phyloP scores from a whole-genome alignment of 495 filamentous ascomycete genomes.

The Xylaria bambusicola region DNA sequence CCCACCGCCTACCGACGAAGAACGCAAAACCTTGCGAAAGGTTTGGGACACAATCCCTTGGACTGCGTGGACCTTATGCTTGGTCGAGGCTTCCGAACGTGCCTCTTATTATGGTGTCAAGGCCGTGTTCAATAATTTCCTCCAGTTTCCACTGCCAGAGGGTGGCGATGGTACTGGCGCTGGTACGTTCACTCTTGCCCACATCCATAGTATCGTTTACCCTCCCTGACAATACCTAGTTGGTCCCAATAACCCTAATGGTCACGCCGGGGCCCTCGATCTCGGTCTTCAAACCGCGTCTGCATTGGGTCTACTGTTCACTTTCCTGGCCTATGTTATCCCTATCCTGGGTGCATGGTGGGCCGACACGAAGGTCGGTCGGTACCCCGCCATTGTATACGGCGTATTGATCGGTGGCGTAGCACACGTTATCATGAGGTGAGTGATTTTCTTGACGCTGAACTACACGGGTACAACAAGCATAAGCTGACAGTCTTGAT shows the following conservation, averaged over 20 bases:
- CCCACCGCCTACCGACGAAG: conserved; percentile 49
- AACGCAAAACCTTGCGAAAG: conserved; percentile 48
- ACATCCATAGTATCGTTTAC: too few species aligned
- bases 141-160: conserved; percentile 49
- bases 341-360: conserved; percentile 52
- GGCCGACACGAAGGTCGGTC: conserved; percentile 49
- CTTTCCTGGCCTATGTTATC: conserved; percentile 54
- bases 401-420: conserved; percentile 56
- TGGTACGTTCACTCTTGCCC: too few species aligned
- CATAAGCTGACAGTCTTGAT: not conserved
- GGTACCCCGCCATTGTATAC: conserved; percentile 55
- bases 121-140: conserved; percentile 52
- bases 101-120: conserved; percentile 52
- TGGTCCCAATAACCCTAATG: conserved; percentile 28
- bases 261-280: conserved; percentile 33
- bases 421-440: conserved; percentile 47
- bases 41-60: conserved; percentile 46
- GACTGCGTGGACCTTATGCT: conserved; percentile 46
- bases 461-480: not conserved
- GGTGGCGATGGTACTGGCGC: conserved; percentile 49
- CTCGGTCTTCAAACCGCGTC: conserved; percentile 54
- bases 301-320: conserved; percentile 51
- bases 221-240: too few species aligned
- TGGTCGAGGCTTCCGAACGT: conserved; percentile 53
- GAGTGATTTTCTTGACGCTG: not conserved